These are phyloP conservation scores for Phaeophleospora eucalypticola DNA, from an alignment of 2,329 filamentous ascomycete genomes.

Conservation along the genomic window DNA sequence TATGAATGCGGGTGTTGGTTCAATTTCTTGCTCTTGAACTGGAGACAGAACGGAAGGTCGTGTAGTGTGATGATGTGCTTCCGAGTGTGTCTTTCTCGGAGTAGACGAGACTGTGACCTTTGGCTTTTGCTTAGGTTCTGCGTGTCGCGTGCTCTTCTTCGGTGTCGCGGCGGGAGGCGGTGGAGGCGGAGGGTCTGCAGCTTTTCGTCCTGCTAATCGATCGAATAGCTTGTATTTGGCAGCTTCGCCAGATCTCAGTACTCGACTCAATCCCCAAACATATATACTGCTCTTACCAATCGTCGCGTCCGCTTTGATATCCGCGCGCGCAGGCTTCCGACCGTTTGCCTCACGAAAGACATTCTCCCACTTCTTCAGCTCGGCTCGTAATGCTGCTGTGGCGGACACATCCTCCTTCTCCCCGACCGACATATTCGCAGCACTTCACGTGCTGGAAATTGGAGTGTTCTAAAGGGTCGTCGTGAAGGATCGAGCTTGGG, in stretches of 20 bases:
- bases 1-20: slow-evolving; percentile 31
- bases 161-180: slow-evolving; percentile 41
- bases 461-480: background rate
- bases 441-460: background rate
- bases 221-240: slow-evolving; percentile 75
- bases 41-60: slow-evolving; percentile 10
- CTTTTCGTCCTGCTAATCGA: slow-evolving; percentile 53
- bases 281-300: slow-evolving; percentile 56
- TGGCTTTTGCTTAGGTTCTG: slow-evolving; percentile 10
- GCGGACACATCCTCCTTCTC: slow-evolving; percentile 11
- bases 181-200: slow-evolving; percentile 30
- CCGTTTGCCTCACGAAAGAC: slow-evolving; percentile 59
- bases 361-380: slow-evolving; percentile 72
- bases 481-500: background rate
- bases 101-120: slow-evolving; percentile 14
- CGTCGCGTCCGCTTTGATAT: slow-evolving; percentile 68
- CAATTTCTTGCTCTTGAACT: slow-evolving; percentile 28
- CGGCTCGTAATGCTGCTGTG: slow-evolving; percentile 50
- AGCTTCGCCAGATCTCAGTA: slow-evolving; percentile 42
- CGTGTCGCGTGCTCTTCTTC: slow-evolving; percentile 18
- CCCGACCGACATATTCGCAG: slow-evolving; percentile 12
- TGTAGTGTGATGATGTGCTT: slow-evolving; percentile 8
- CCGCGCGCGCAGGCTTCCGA: slow-evolving; percentile 65
- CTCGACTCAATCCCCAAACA: slow-evolving; percentile 7
- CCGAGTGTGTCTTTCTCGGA: slow-evolving; percentile 17